These are phyloP conservation scores for Colletotrichum trifolii DNA, from an alignment of 2,329 filamentous ascomycete genomes.

Conservation along the genomic window DNA sequence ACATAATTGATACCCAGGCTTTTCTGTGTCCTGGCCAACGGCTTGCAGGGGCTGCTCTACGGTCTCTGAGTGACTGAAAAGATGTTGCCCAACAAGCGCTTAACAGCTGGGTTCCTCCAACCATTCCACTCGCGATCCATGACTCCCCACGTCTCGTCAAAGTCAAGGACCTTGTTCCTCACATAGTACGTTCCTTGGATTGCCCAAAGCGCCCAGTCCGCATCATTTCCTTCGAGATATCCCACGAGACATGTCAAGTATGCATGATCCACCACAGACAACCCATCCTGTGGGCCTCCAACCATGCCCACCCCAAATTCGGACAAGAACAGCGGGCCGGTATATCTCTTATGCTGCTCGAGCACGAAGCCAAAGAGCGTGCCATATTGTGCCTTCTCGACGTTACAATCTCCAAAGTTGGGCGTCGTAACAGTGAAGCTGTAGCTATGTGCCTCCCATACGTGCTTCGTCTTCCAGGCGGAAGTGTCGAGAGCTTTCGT, in stretches of 20 bases:
- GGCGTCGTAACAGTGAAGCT: slow-evolving; percentile 62
- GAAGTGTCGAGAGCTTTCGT: slow-evolving; percentile 54
- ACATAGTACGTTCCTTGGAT: slow-evolving; percentile 70
- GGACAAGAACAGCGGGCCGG: slow-evolving; percentile 66
- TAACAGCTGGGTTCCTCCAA: slow-evolving; percentile 52
- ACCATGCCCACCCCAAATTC: slow-evolving; percentile 68
- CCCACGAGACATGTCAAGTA: slow-evolving; percentile 64
- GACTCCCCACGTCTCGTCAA: slow-evolving; percentile 65
- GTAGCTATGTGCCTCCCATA: slow-evolving; percentile 72
- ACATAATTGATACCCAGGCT: background rate
- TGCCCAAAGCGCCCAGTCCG: slow-evolving; percentile 70
- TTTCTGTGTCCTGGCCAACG: background rate
- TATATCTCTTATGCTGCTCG: slow-evolving; percentile 56
- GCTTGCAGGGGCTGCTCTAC: slow-evolving; percentile 30
- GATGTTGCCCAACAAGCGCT: slow-evolving; percentile 50
- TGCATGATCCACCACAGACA: slow-evolving; percentile 54
- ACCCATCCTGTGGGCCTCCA: slow-evolving; percentile 53
- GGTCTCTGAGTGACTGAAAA: slow-evolving; percentile 51
- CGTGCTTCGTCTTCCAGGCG: slow-evolving; percentile 61
- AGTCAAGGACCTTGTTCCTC: slow-evolving; percentile 59
- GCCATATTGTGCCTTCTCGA: slow-evolving; percentile 57
- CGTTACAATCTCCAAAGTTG: slow-evolving; percentile 53
- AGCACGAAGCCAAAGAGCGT: slow-evolving; percentile 63
- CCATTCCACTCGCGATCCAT: slow-evolving; percentile 55
- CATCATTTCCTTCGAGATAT: slow-evolving; percentile 66